A percentile compares a stretch with the other conserved stretches of the same genome.
phyloP scores from a whole-genome alignment of 176 grass and related monocot genomes.

The Pontederia crassipes region DNA sequence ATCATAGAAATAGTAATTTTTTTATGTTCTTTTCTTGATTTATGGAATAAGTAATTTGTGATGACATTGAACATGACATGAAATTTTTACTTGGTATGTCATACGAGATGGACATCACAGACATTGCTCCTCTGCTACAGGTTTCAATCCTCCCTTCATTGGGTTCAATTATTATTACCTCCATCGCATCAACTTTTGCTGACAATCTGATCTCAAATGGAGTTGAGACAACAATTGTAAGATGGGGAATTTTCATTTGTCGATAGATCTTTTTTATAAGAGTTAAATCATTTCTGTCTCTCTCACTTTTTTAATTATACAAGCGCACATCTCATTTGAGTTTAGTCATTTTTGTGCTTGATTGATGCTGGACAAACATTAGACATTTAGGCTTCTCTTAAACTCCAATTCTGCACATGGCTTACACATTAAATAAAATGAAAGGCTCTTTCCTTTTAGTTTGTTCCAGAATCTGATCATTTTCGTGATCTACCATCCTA shows the following conservation, averaged over 20 bases:
- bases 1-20: neutral
- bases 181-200: constrained; percentile 87
- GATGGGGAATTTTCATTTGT: neutral
- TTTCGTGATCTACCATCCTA: no score
- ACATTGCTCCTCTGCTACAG: constrained; percentile 35
- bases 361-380: no score
- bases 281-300: neutral
- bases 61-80: neutral
- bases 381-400: no score
- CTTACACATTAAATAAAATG: no score
- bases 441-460: no score
- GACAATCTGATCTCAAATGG: constrained; percentile 91
- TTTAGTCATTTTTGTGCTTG: no score
- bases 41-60: no score
- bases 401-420: no score
- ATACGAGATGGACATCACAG: no score
- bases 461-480: no score
- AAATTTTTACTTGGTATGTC: constrained; percentile 8
- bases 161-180: constrained; percentile 82
- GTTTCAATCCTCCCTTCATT: constrained; percentile 92
- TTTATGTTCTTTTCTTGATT: neutral
- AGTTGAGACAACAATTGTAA: constrained; percentile 81
- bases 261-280: neutral
- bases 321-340: no score
- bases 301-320: no score